Evolutionary conservation across 2,329 filamentous ascomycete genomes (phyloP).

Genomic region (Fusarium goolgardi): DNA sequence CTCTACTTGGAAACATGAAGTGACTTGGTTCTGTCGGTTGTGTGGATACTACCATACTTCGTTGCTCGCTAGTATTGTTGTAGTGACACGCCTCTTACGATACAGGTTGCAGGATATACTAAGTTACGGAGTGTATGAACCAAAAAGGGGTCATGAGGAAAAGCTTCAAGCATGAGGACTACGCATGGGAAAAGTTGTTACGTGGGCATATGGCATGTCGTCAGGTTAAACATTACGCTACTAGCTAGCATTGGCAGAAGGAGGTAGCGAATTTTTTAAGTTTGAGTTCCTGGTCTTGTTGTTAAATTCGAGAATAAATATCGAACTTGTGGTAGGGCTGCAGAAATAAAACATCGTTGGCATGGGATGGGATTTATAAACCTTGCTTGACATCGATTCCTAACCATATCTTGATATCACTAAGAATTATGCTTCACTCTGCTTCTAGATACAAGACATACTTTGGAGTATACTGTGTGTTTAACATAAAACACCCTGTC

Average conservation of each 20-base stretch:
- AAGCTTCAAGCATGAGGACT: constrained; percentile 13
- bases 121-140: neutral
- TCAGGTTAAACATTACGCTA: neutral
- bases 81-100: no score
- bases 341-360: constrained; percentile 32
- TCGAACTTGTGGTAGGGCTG: constrained; percentile 25
- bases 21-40: no score
- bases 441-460: neutral
- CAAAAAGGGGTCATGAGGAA: neutral
- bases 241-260: neutral
- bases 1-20: no score
- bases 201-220: constrained; percentile 46
- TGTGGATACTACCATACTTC: no score
- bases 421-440: neutral
- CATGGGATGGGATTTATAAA: neutral
- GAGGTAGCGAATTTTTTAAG: constrained; percentile 6
- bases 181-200: constrained; percentile 43
- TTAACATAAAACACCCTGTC: neutral
- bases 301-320: constrained; percentile 34
- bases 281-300: constrained; percentile 40
- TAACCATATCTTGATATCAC: neutral
- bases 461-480: neutral
- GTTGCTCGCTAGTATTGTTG: no score
- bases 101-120: no score
- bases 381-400: neutral